Evolutionary conservation across 2,329 filamentous ascomycete genomes (phyloP).

Genomic region (Xylariaceae sp.): DNA sequence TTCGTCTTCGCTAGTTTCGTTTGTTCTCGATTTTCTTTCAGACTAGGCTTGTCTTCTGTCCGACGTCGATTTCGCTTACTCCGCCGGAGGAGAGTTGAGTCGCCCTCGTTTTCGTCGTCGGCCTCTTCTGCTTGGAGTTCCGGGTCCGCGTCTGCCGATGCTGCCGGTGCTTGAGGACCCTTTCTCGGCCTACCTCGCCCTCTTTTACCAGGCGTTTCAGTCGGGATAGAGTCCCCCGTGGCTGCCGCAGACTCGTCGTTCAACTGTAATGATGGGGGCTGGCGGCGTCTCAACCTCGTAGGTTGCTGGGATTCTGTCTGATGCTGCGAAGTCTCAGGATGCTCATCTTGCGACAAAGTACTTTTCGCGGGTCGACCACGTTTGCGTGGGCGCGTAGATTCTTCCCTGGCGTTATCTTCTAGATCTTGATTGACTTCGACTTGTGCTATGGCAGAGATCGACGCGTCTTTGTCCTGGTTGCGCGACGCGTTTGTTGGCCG

Average conservation of each 20-base stretch:
- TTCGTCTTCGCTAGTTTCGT: no score
- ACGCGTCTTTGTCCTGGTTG: slow-evolving; percentile 25
- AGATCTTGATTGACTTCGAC: slow-evolving; percentile 5
- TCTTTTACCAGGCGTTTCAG: slow-evolving; percentile 2
- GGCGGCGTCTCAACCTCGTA: slow-evolving; percentile 26
- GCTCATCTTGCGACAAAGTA: slow-evolving; percentile 14
- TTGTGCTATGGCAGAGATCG: slow-evolving; percentile 15
- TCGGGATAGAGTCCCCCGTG: slow-evolving; percentile 1
- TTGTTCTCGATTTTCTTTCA: not conserved
- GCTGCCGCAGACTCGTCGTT: slow-evolving; percentile 1
- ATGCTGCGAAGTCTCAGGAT: slow-evolving; percentile 14
- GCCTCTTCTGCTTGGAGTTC: slow-evolving; percentile 26
- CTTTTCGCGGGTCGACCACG: slow-evolving; percentile 21
- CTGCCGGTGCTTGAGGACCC: slow-evolving; percentile 6
- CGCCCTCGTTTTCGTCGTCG: slow-evolving; percentile 27
- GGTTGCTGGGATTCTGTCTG: slow-evolving; percentile 13
- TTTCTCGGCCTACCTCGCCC: slow-evolving; percentile 14
- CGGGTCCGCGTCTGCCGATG: no score
- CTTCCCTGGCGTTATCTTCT: slow-evolving; percentile 18
- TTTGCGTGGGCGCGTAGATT: slow-evolving; percentile 21
- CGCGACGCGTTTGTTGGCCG: slow-evolving; percentile 38
- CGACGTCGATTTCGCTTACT: slow-evolving; percentile 21
- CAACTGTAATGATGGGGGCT: slow-evolving; percentile 13
- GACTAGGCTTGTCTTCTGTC: slow-evolving; percentile 1
- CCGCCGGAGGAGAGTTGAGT: slow-evolving; percentile 24